Evolutionary conservation across 805 yeast species (phyloP), one percentile per base, ranked within the genome.

Genomic region (Lachancea cidri): DNA sequence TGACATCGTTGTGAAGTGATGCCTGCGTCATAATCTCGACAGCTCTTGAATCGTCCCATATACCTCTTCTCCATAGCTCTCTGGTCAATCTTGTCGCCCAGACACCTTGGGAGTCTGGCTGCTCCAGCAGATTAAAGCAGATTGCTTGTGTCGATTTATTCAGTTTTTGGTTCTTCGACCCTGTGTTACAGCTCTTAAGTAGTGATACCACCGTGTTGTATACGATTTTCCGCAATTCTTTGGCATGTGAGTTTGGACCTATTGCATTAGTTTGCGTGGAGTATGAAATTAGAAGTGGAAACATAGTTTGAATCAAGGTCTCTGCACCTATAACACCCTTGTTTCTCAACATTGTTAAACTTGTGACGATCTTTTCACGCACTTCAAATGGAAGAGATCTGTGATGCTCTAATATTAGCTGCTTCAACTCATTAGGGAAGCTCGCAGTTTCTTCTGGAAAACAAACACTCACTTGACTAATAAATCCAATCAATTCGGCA

Each of bases 1-100:
- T 93, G 4, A 70, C 64, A 54, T 93, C 95, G 13, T 83, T 81
- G 57, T 88, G 96, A 46, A 86, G 65, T 2, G 97, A 87, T 1
- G 98, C 97, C 54, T 87, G 93, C 1, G 95, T 83, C 98, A 93
- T 89, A 56, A 93, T 79, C 64, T 93, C 98, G n/a, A 93, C 95
- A 0, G 98, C 83, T 55, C 97, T 73, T 0, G 95, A 77, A 62
- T 93, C 99, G 62, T 88, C 97, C 99, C 99, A 93, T 44, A 93
- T 85, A 57, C 95, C 95, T 60, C 98, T 76, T 69, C 96, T 77
- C 99, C 99, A 93, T 38, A 93, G 70, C 63, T 93, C 98, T 59
- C 98, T 77, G 4, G 97, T 88, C 43, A 93, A 68, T 56, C 87
- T 89, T 2, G 97, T 86, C 5, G 98, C 97, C 97, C 98, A 93